Evolutionary conservation across 2,329 filamentous ascomycete genomes (phyloP).

Genomic region (Neonectria ditissima): DNA sequence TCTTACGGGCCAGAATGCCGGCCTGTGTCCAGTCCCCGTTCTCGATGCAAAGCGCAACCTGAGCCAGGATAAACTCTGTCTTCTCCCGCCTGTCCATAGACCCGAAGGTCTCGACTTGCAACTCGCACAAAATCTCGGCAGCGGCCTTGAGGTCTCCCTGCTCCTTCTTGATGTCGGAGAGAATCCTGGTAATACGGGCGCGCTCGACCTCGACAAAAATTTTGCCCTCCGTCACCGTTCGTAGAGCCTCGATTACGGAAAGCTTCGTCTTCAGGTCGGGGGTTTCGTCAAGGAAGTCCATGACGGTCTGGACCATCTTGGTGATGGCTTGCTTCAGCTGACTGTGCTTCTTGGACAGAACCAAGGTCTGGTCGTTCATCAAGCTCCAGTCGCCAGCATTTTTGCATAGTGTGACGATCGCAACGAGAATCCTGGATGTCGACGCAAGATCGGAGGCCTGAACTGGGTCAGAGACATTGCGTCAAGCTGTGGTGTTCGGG

Average conservation of each 20-base stretch:
- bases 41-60: conserved; percentile 95
- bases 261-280: conserved; percentile 90
- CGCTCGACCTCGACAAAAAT: conserved; percentile 99
- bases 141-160: conserved; percentile 93
- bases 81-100: conserved; percentile 98
- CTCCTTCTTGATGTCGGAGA: conserved; percentile 97
- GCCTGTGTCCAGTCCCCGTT: conserved; percentile 97
- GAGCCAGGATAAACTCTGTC: conserved; percentile 97
- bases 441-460: conserved; percentile 96
- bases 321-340: conserved; percentile 99
- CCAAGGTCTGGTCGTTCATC: conserved; percentile 94
- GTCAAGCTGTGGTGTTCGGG: conserved; percentile 25
- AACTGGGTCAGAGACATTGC: conserved; percentile 31
- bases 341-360: conserved; percentile 99
- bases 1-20: conserved; percentile 93
- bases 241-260: conserved; percentile 91
- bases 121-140: conserved; percentile 92
- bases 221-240: conserved; percentile 98
- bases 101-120: conserved; percentile 98
- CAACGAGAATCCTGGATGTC: conserved; percentile 87
- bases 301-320: conserved; percentile 98
- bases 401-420: conserved; percentile 95
- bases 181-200: conserved; percentile 91
- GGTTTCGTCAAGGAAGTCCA: conserved; percentile 89
- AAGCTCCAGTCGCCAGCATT: conserved; percentile 92